phyloP scores from a whole-genome alignment of 2,329 filamentous ascomycete genomes.

The Colletotrichum sp. region DNA sequence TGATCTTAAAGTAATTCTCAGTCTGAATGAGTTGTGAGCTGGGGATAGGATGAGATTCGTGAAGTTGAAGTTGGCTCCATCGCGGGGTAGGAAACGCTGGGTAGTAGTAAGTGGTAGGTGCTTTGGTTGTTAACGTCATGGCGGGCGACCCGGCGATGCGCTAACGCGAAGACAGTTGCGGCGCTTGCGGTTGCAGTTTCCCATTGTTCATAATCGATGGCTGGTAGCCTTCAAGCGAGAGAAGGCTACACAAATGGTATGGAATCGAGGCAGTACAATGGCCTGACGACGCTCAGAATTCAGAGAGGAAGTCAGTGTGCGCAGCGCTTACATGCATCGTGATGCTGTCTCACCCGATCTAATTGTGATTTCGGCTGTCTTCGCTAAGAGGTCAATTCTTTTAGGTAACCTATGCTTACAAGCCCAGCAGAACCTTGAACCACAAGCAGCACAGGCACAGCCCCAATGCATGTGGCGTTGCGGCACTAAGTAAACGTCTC shows the following conservation, averaged over 20 bases:
- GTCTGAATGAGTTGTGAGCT: no score
- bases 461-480: no score
- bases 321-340: neutral
- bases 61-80: no score
- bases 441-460: neutral
- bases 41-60: no score
- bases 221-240: fast-evolving
- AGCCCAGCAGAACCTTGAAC: neutral
- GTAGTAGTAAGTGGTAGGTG: neutral
- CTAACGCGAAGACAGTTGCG: neutral
- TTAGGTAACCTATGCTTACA: no score
- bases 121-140: neutral
- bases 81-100: no score
- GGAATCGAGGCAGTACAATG: no score
- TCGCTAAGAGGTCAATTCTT: no score
- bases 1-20: fast-evolving
- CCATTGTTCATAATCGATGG: neutral
- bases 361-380: no score
- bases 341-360: no score
- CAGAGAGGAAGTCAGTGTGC: neutral
- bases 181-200: neutral
- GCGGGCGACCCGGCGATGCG: no score
- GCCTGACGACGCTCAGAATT: neutral
- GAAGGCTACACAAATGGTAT: no score
- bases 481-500: neutral